Conservation (phyloP, 495 filamentous ascomycete genomes). For the Achaetomiella virescens region DNA sequence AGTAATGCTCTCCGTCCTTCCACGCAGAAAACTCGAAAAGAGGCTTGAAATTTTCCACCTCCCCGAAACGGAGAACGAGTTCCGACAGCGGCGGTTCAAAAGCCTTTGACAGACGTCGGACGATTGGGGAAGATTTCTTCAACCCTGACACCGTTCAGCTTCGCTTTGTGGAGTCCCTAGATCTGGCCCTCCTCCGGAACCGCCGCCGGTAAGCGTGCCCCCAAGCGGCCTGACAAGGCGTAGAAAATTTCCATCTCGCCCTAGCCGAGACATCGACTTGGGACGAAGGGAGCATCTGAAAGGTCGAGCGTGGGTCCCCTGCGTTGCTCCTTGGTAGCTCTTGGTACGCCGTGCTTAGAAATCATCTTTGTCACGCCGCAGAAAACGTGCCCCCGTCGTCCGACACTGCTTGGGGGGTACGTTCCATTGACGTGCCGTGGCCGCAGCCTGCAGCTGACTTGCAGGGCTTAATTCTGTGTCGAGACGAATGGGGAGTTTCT, state of each 20-base stretch:
- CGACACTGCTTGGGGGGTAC: too few relatives aligned
- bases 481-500: too few relatives aligned
- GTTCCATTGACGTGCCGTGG: too few relatives aligned
- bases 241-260: constrained; percentile 10
- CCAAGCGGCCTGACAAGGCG: neutral
- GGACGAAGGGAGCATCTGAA: neutral
- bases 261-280: neutral
- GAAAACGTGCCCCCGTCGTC: constrained; percentile 9
- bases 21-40: neutral
- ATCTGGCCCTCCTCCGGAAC: neutral
- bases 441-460: too few relatives aligned
- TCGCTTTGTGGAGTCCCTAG: neutral
- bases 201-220: neutral
- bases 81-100: constrained; percentile 6
- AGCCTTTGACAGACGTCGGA: neutral
- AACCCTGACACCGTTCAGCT: neutral
- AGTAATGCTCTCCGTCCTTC: neutral
- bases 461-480: too few relatives aligned
- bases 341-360: neutral
- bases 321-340: neutral
- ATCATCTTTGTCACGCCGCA: neutral
- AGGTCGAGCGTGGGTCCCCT: neutral
- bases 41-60: neutral
- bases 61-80: constrained; percentile 9
- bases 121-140: neutral